Base-by-base conservation (phyloP, 371 early-diverging fungal species). In the Racocetra persica region DNA sequence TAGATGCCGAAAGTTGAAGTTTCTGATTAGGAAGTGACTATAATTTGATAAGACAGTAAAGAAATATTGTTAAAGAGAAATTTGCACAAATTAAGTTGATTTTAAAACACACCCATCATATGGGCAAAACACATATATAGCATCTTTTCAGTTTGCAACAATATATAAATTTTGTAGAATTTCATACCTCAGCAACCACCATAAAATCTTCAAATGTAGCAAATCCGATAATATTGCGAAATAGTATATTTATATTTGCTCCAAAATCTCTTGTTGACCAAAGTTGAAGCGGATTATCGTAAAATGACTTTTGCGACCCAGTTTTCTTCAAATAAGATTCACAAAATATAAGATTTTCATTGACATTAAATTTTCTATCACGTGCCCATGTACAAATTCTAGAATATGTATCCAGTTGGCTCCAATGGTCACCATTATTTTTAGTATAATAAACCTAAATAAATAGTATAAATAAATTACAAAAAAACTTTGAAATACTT, bases 191-290 rank as follows among this genome's bases (percentile, higher is more conserved):
- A 14, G 97, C 94, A 7, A 94, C 93, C 51, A 97, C 89, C 89
- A 98, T 89, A 84, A 90, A 98, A 63, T 93, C 91, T 22, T 94
- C 93, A 81, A 93, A 91, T 7, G 94, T 88, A 4, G 94, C 94
- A 71, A 91, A 94, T 52, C 95, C 96, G 4, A 91, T 89, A 41
- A 94, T 90, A 76, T 88, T 86, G 1, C 92, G 86, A 79, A 94
- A 89, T 55, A 94, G 59, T 2, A 87, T 84, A 6, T 85, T 82
- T 66, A 84, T 83, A n/a, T 85, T 82, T 49, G 83, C 84, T 82
- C 92, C 94, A 60, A 86, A 90, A 81, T 92, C 83, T 26, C 85
- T 86, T 41, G 91, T 89, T 36, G 89, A 88, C 20, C 91, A 82
- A 41, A 94, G 83, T 73, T 86, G 84, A 65, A 90, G 78, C 36